Base-by-base conservation (phyloP, 2,329 filamentous ascomycete genomes). In the Xenoacremonium recifei region DNA sequence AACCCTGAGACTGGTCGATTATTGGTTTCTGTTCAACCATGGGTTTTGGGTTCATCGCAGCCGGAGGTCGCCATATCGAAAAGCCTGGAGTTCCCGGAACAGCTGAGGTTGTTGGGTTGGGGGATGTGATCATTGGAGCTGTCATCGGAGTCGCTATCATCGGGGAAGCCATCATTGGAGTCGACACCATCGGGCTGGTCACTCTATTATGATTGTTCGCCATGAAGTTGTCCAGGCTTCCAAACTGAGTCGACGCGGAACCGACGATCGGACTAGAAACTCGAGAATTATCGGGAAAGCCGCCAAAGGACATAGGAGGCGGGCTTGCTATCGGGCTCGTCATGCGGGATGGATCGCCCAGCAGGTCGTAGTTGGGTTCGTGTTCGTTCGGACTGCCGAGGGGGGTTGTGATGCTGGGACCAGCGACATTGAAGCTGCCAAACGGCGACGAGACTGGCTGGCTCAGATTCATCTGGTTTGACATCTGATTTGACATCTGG, bases 21-120 rank as follows among this genome's bases (percentile, higher is more conserved):
- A 48, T 41, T n/a, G n/a, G n/a, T n/a, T n/a, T n/a, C n/a, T n/a
- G n/a, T n/a, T n/a, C n/a, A n/a, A n/a, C n/a, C n/a, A n/a, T n/a
- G 23, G 49, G 54, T 25, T 62, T 59, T 30, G 51, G 48, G 35
- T 37, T 53, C 40, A 49, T 59, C n/a, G 57, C 49, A 17, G 55
- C 55, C n/a, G 63, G 63, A 16, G 63, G 59, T 33, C 64, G 61
- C 64, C 64, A 67, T 29, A 67, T 66, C 18, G 62, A 58, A 42
- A 67, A 67, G 13, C 64, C 64, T 25, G 64, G 63, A 4, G 64
- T 67, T 21, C 63, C 63, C n/a, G 60, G 54, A 5, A 58, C 48
- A 6, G 47, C 51, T 18, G 49, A 48, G 5, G 51, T 35, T 21
- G 45, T 36, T 13, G 54, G 47, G 3, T 36, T 37, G 9, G 50